Percentiles rank a stretch among this genome's conserved stretches.
phyloP scores from a whole-genome alignment of 345 rosid genomes.

The Combretum micranthum region DNA sequence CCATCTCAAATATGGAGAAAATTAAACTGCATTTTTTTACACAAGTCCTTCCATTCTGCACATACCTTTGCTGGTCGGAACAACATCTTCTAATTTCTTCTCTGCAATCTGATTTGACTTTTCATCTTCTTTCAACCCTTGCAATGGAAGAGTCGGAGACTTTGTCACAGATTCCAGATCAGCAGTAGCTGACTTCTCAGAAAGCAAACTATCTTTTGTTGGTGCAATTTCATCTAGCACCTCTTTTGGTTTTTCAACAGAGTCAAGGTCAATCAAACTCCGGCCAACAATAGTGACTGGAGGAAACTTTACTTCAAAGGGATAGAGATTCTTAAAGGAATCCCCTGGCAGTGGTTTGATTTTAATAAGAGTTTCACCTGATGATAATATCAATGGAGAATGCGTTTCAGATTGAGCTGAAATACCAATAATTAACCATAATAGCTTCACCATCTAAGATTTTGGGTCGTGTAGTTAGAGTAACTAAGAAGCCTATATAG shows the following conservation, averaged over 20 bases:
- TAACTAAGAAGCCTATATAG: no score
- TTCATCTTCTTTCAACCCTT: conserved; percentile 12
- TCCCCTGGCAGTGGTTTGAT: neutral
- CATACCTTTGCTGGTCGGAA: conserved; percentile 18
- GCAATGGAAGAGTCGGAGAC: conserved; percentile 13
- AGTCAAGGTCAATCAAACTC: conserved; percentile 3
- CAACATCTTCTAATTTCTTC: conserved; percentile 9
- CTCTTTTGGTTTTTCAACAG: conserved; percentile 7
- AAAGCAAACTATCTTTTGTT: conserved; percentile 13
- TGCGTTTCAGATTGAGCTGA: no score
- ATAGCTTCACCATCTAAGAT: no score
- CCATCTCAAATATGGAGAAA: no score
- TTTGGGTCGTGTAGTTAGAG: no score
- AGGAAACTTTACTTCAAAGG: neutral
- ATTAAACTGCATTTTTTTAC: neutral
- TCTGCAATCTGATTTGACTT: neutral
- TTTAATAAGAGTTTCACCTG: neutral
- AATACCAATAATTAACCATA: no score
- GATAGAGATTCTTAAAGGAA: neutral
- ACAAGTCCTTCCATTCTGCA: neutral
- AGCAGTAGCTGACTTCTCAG: conserved; percentile 16
- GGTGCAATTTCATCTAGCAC: conserved; percentile 5
- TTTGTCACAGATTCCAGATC: conserved; percentile 14
- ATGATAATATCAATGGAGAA: neutral
- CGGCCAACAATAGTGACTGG: neutral